Evolutionary conservation across 208 protist species (phyloP), one percentile per base, ranked within the genome.

Genomic region (Leishmania lainsoni): DNA sequence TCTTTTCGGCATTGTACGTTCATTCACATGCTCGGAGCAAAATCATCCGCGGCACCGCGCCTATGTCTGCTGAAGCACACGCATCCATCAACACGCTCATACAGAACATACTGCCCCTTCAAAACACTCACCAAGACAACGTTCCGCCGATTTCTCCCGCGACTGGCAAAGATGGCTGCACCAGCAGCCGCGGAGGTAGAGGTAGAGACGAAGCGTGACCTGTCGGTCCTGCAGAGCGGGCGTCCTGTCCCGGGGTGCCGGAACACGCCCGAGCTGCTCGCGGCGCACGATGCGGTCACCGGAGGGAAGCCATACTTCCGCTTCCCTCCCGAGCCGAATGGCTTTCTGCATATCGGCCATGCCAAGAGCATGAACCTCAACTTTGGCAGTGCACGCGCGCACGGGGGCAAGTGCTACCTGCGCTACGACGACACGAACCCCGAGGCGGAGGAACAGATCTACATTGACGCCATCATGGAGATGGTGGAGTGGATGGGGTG

Each of bases 371-470:
- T 99, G 98, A 98, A 98, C 88, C 91, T 99, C 17, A 99, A 99
- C 93, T 99, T 99, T 88, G 94, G 97, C 58, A 98, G 98, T 80
- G 99, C 99, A 10, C 87, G 94, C 73, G 83, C 93, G 5, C 92
- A 98, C 79, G 83, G 85, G 54, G 99, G 99, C 66, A 97, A 97
- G 83, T 99, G 97, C 87, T 98, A 98, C 86, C 90, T 99, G 76
- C 91, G 99, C 71, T 99, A 99, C 87, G 99, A 99, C 88, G 99
- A 99, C 90, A 99, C 99, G 12, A 99, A 99, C 89, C 99, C 99
- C 26, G 98, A 99, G 85, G 92, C 91, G 56, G 99, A 99, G 94
- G 97, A 99, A 48, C 89, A 99, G 81, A 87, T 99, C 54, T 99
- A 99, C 88, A 99, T 99, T 87, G 94, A 99, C 49, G 92, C 96